Conservation (phyloP, 345 rosid genomes). For the Salix dunnii region DNA sequence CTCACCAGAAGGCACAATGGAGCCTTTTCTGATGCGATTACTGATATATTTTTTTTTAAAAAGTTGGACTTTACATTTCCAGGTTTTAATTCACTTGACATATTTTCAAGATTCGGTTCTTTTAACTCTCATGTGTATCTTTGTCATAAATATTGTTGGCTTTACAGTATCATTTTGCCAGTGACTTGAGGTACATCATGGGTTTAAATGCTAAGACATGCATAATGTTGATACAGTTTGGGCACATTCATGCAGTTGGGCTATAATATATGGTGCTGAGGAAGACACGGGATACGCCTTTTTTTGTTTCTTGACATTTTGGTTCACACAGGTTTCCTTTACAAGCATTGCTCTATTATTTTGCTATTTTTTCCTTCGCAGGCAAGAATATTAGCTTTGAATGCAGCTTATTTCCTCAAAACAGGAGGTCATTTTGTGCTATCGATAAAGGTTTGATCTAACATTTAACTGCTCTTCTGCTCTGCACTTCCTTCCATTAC, state of each 20-base stretch:
- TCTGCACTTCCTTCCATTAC: neutral
- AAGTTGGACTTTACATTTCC: too few relatives aligned
- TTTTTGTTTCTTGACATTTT: neutral
- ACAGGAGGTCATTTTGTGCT: conserved; percentile 95
- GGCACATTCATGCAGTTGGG: neutral
- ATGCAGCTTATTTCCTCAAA: conserved; percentile 77
- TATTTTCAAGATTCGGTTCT: neutral
- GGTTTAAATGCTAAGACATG: neutral
- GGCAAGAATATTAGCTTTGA: conserved; percentile 87
- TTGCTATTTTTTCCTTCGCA: conserved; percentile 22
- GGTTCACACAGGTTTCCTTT: neutral
- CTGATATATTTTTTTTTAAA: neutral
- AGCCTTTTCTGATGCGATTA: neutral
- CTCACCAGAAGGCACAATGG: neutral
- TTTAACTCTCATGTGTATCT: neutral
- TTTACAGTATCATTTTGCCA: neutral
- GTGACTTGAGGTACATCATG: neutral
- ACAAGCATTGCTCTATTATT: neutral
- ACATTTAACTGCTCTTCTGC: neutral
- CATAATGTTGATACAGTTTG: neutral
- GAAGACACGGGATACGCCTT: too few relatives aligned
- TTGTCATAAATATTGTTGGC: neutral
- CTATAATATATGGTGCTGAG: neutral
- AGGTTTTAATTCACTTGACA: neutral
- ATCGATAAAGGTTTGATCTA: conserved; percentile 70